These are phyloP conservation scores for Waltergamsia citrina DNA, from an alignment of 2,329 filamentous ascomycete species.

Conservation along the genomic window DNA sequence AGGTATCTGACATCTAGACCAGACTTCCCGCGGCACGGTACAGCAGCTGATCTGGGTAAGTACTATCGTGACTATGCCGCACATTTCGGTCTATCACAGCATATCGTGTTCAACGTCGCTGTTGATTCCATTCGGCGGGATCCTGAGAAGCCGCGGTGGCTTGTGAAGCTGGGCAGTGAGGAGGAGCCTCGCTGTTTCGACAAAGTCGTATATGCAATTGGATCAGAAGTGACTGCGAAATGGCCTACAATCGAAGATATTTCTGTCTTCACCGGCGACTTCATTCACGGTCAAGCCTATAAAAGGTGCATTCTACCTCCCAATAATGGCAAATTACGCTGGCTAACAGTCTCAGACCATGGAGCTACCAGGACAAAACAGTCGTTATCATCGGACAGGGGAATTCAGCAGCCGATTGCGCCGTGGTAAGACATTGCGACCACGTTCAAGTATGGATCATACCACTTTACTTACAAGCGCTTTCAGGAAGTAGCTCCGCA, in stretches of 20 bases:
- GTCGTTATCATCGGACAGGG: constrained; percentile 15
- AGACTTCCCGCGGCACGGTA: constrained; percentile 11
- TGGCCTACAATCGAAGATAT: constrained; percentile 10
- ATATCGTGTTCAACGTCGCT: constrained; percentile 9
- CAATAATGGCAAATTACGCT: neutral
- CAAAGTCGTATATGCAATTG: constrained; percentile 13
- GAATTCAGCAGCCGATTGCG: constrained; percentile 14
- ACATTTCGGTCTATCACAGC: constrained; percentile 8
- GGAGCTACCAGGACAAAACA: constrained; percentile 10
- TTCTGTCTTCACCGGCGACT: constrained; percentile 9
- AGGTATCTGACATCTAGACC: too few species aligned
- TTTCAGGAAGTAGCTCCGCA: constrained; percentile 9
- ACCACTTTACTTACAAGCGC: constrained; percentile 3
- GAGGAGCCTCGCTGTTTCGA: constrained; percentile 9
- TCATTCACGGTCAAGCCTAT: constrained; percentile 13
- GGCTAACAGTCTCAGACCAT: constrained; percentile 4
- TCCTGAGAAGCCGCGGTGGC: constrained; percentile 8
- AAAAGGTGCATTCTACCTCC: constrained; percentile 8
- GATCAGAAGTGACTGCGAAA: constrained; percentile 9
- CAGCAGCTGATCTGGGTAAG: constrained; percentile 6
- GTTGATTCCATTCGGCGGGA: constrained; percentile 9
- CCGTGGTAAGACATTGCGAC: constrained; percentile 8
- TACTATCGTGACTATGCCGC: constrained; percentile 14
- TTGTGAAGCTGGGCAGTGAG: constrained; percentile 8
- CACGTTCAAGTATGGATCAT: neutral